Evolutionary conservation across 1,284 basidiomycete species (phyloP).

Genomic region (Neotropicomus parvogracilis): DNA sequence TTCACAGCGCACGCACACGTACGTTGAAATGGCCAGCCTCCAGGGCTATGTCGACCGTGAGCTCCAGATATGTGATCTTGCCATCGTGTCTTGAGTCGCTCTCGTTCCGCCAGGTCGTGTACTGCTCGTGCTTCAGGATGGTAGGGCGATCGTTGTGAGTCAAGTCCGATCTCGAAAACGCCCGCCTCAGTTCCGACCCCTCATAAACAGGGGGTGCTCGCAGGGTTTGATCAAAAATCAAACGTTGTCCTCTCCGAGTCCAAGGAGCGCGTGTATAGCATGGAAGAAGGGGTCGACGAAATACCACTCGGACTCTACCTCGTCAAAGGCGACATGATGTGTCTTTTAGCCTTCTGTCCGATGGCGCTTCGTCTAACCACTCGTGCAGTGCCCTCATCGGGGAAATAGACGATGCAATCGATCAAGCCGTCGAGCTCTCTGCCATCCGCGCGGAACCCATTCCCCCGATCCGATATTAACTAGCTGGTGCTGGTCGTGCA

Average conservation of each 20-base stretch:
- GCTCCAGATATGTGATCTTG: slow-evolving; percentile 24
- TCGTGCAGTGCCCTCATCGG: slow-evolving; percentile 77
- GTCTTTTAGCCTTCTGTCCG: slow-evolving; percentile 28
- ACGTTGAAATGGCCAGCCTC: slow-evolving; percentile 66
- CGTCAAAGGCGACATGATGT: slow-evolving; percentile 98
- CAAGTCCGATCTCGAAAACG: neutral
- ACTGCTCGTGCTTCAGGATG: slow-evolving; percentile 87
- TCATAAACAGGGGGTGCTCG: slow-evolving; percentile 71
- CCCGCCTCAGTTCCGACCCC: neutral
- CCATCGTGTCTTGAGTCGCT: slow-evolving; percentile 1
- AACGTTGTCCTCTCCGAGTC: slow-evolving; percentile 91
- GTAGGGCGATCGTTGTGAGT: slow-evolving; percentile 75
- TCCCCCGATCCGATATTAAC: slow-evolving; percentile 69
- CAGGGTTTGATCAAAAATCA: slow-evolving; percentile 89
- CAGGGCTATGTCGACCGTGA: slow-evolving; percentile 82
- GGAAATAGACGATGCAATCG: slow-evolving; percentile 84
- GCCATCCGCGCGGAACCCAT: slow-evolving; percentile 87
- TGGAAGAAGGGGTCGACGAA: slow-evolving; percentile 91
- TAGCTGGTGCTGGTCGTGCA: no score
- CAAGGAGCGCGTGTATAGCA: slow-evolving; percentile 86
- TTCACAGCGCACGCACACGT: slow-evolving; percentile 18
- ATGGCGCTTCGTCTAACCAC: slow-evolving; percentile 2
- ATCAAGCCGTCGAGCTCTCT: slow-evolving; percentile 75
- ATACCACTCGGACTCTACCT: slow-evolving; percentile 94
- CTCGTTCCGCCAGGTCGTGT: slow-evolving; percentile 52